Percentiles rank a stretch among this genome's conserved stretches.
These are phyloP conservation scores for Xylaria sp. DNA, from an alignment of 2,329 filamentous ascomycete species.

Conservation along the genomic window DNA sequence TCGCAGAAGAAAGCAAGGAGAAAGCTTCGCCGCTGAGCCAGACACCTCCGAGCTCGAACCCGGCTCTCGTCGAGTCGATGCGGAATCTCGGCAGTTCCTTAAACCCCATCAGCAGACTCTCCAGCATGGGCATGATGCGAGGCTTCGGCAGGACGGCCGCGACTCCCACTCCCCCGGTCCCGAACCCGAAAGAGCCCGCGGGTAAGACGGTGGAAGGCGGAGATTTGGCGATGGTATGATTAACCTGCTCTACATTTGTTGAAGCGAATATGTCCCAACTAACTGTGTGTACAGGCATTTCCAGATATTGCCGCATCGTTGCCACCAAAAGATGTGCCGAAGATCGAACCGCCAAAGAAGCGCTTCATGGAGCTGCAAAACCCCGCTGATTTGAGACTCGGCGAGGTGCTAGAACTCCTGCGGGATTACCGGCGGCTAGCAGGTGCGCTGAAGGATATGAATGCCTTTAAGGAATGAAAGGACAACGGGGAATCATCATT, in stretches of 20 bases:
- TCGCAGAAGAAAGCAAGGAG: constrained; percentile 58
- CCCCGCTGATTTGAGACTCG: constrained; percentile 74
- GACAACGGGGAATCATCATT: background rate
- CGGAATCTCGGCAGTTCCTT: constrained; percentile 81
- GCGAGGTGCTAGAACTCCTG: constrained; percentile 77
- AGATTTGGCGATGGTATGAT: constrained; percentile 66
- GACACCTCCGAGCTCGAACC: constrained; percentile 55
- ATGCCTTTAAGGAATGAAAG: constrained; percentile 62
- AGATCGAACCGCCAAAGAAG: constrained; percentile 73
- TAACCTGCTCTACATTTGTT: background rate
- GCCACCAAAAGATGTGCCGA: constrained; percentile 64
- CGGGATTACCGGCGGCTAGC: constrained; percentile 80
- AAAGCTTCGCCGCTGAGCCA: constrained; percentile 48
- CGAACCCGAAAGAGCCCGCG: constrained; percentile 50
- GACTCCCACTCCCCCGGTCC: constrained; percentile 50
- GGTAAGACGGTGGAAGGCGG: constrained; percentile 59
- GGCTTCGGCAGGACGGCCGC: constrained; percentile 73
- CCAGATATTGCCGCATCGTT: constrained; percentile 66
- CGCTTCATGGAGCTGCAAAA: constrained; percentile 78
- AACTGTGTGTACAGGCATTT: constrained; percentile 59
- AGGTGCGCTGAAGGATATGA: constrained; percentile 69
- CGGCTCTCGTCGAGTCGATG: constrained; percentile 80
- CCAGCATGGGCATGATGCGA: constrained; percentile 77
- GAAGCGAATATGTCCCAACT: background rate
- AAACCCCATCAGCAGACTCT: constrained; percentile 83